These are phyloP conservation scores for Capniomyces stellatus DNA, from an alignment of 371 early-diverging fungal genomes.

Conservation along the genomic window DNA sequence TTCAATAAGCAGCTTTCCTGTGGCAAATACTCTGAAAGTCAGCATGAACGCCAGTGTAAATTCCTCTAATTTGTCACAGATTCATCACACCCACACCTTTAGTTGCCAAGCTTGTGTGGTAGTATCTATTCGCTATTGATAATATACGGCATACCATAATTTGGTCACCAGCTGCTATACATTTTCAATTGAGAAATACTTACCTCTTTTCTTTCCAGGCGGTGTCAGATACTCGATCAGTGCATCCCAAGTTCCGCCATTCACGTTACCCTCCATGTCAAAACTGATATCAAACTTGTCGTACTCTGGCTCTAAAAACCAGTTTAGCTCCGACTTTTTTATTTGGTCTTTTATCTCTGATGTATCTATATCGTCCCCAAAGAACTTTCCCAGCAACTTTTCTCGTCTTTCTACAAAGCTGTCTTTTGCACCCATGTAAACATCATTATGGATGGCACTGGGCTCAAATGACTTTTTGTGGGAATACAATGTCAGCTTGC, in stretches of 20 bases:
- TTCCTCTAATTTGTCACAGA: slow-evolving; percentile 10
- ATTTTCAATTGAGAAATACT: background rate
- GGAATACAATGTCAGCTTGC: background rate
- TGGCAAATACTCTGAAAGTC: slow-evolving; percentile 70
- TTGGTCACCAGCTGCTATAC: no score
- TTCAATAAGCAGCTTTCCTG: slow-evolving; percentile 48
- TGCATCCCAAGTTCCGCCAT: slow-evolving; percentile 69
- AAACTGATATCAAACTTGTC: slow-evolving; percentile 40
- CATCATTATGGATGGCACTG: background rate
- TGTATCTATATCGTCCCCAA: slow-evolving; percentile 2
- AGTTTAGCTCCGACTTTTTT: background rate
- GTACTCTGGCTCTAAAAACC: slow-evolving; percentile 6
- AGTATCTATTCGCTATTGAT: background rate
- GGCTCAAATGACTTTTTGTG: background rate
- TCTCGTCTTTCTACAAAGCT: slow-evolving; percentile 1
- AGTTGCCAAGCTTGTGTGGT: no score
- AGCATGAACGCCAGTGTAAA: slow-evolving; percentile 65
- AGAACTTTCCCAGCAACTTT: slow-evolving; percentile 4
- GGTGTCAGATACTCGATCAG: slow-evolving; percentile 70
- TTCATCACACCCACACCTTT: no score
- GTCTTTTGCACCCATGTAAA: background rate
- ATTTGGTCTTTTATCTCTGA: background rate
- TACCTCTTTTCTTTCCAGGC: slow-evolving; percentile 28
- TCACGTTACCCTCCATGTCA: slow-evolving; percentile 71
- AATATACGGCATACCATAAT: background rate